phyloP scores from a whole-genome alignment of 2,329 filamentous ascomycete genomes.

The Epichloe coenophiala region DNA sequence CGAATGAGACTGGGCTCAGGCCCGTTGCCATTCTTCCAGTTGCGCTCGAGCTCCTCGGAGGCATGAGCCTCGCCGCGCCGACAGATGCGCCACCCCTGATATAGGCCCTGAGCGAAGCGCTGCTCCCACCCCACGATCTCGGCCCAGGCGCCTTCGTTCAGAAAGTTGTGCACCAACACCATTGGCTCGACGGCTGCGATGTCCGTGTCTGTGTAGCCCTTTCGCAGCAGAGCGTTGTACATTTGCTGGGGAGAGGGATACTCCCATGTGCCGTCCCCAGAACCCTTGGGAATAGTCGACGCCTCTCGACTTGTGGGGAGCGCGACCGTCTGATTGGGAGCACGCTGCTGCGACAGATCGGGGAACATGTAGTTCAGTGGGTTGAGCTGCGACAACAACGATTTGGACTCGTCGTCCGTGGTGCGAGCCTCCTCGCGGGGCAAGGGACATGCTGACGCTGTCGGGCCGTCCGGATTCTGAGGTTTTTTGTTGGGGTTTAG shows the following conservation, averaged over 20 bases:
- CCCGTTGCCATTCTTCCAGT: conserved; percentile 40
- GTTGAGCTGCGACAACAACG: conserved; percentile 43
- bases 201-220: conserved; percentile 91
- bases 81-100: conserved; percentile 60
- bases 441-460: conserved; percentile 31
- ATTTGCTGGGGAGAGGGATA: conserved; percentile 98
- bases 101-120: conserved; percentile 63
- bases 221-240: conserved; percentile 95
- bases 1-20: conserved; percentile 60
- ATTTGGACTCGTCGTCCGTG: conserved; percentile 24
- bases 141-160: conserved; percentile 94
- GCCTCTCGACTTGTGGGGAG: conserved; percentile 71
- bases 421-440: conserved; percentile 24
- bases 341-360: conserved; percentile 66
- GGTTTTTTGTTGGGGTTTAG: conserved; percentile 22
- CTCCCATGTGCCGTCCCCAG: conserved; percentile 75
- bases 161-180: conserved; percentile 95
- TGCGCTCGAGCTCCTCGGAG: conserved; percentile 28
- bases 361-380: conserved; percentile 92
- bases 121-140: conserved; percentile 93
- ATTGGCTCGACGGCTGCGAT: conserved; percentile 88
- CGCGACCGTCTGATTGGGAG: conserved; percentile 55
- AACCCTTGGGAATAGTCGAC: conserved; percentile 83
- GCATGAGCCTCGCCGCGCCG: conserved; percentile 57
- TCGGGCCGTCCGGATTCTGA: conserved; percentile 7